Evolutionary conservation across 768 basidiomycete genomes (phyloP).

Genomic region (Pleurotus ostreatus): DNA sequence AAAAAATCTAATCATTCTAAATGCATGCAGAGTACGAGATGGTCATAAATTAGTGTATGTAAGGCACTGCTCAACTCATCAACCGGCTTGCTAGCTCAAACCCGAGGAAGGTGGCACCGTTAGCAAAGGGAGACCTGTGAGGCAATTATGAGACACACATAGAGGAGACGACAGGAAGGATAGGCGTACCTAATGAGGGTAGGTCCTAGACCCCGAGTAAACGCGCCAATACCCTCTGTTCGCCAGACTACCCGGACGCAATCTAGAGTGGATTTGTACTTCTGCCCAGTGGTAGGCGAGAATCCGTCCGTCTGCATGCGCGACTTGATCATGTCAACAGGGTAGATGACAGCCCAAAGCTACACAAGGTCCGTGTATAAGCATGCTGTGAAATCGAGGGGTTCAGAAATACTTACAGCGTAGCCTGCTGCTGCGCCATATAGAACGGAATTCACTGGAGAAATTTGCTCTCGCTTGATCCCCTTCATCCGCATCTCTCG

Average conservation of each 20-base stretch:
- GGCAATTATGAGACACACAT: background rate
- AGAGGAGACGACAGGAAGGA: slow-evolving; percentile 7
- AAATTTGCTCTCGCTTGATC: slow-evolving; percentile 73
- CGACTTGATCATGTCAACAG: slow-evolving; percentile 95
- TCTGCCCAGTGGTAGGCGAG: slow-evolving; percentile 65
- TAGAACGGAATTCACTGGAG: slow-evolving; percentile 69
- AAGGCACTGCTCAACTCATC: slow-evolving; percentile 34
- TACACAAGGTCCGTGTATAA: slow-evolving; percentile 22
- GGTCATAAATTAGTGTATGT: background rate
- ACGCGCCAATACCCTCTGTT: slow-evolving; percentile 79
- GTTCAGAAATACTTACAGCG: slow-evolving; percentile 49
- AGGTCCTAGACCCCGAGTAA: slow-evolving; percentile 87
- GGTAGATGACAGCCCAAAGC: slow-evolving; percentile 93
- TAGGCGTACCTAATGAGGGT: slow-evolving; percentile 79
- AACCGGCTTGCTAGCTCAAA: slow-evolving; percentile 88
- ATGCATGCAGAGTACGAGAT: background rate
- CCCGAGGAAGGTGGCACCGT: slow-evolving; percentile 94
- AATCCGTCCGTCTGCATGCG: slow-evolving; percentile 96
- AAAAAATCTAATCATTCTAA: too few relatives aligned
- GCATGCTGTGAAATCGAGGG: background rate
- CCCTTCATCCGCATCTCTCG: slow-evolving; percentile 74
- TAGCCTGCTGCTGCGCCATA: slow-evolving; percentile 94
- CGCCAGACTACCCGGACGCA: slow-evolving; percentile 82
- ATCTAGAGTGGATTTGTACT: slow-evolving; percentile 79
- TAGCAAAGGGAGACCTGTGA: slow-evolving; percentile 87